These are phyloP conservation scores for Leishmania arabica DNA, from an alignment of 208 protist species.

Conservation along the genomic window DNA sequence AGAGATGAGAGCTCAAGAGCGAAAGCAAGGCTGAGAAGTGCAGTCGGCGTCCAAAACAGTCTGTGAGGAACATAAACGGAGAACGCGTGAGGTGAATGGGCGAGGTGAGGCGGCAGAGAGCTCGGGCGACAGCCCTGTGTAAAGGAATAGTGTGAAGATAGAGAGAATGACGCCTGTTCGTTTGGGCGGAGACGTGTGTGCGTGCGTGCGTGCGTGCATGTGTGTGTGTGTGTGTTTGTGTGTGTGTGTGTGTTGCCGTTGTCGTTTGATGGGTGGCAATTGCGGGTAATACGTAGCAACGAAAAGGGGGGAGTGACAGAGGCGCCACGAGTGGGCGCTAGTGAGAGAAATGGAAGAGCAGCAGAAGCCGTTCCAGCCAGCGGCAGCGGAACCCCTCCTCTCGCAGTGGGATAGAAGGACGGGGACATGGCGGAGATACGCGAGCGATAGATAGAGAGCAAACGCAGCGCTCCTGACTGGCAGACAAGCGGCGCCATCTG, in stretches of 20 bases:
- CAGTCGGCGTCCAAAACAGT: not conserved
- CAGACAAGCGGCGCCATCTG: not conserved
- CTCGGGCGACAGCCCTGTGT: not conserved
- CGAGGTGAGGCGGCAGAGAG: not conserved
- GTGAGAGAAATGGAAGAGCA: not conserved
- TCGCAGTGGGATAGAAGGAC: not conserved
- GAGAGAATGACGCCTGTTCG: not conserved
- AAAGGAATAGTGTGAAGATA: not conserved
- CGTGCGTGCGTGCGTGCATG: not conserved
- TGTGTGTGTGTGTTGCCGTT: not conserved
- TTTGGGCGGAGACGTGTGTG: not conserved
- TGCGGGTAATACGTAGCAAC: not conserved
- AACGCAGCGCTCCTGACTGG: not conserved
- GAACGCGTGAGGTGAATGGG: not conserved
- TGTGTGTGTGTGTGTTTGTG: not conserved
- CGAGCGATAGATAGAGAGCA: not conserved
- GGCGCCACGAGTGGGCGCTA: not conserved
- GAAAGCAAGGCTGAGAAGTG: not conserved
- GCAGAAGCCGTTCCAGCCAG: not conserved
- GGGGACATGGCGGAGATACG: not conserved
- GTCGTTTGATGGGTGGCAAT: not conserved
- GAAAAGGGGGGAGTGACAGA: not conserved
- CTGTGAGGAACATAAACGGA: not conserved
- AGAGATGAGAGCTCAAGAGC: not conserved
- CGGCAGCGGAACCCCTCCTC: not conserved